A percentile compares a stretch with the other conserved stretches of the same genome.
Evolutionary conservation across 2,329 filamentous ascomycete species (phyloP).

Genomic region (Reticulascus tulasneorum): DNA sequence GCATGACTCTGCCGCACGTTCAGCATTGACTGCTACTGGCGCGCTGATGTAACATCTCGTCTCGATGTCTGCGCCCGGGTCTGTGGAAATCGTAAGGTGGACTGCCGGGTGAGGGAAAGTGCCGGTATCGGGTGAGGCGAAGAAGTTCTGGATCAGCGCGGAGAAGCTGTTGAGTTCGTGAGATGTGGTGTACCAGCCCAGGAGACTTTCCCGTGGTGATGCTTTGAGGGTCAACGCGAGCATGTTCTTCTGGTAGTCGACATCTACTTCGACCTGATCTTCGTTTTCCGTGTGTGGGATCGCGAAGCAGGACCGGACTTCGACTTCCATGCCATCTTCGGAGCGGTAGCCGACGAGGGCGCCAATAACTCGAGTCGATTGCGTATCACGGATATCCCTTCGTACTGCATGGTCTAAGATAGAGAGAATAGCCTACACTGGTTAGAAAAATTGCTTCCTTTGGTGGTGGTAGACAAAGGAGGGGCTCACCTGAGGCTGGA

Average conservation of each 20-base stretch:
- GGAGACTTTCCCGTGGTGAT: slow-evolving; percentile 85
- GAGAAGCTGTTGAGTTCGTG: slow-evolving; percentile 98
- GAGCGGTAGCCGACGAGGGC: slow-evolving; percentile 89
- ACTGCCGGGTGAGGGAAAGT: slow-evolving; percentile 97
- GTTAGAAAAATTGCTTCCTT: background rate
- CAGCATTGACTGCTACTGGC: slow-evolving; percentile 89
- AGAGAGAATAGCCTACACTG: slow-evolving; percentile 59
- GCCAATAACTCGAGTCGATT: slow-evolving; percentile 94
- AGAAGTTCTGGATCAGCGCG: slow-evolving; percentile 99
- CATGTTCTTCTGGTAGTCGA: slow-evolving; percentile 99
- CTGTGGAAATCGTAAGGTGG: slow-evolving; percentile 90
- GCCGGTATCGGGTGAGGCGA: slow-evolving; percentile 92
- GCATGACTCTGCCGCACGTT: slow-evolving; percentile 92
- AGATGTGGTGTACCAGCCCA: slow-evolving; percentile 98
- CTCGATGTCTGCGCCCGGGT: slow-evolving; percentile 83
- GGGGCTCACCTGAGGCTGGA: slow-evolving; percentile 82
- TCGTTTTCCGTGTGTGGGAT: slow-evolving; percentile 98
- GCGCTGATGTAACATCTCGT: slow-evolving; percentile 93
- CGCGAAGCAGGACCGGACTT: slow-evolving; percentile 94
- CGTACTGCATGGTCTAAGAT: slow-evolving; percentile 92
- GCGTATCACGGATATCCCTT: slow-evolving; percentile 68
- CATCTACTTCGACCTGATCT: slow-evolving; percentile 98
- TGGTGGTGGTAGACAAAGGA: slow-evolving; percentile 6
- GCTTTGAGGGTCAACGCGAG: slow-evolving; percentile 90
- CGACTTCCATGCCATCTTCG: slow-evolving; percentile 95